Evolutionary conservation across 2,329 filamentous ascomycete genomes (phyloP).

Genomic region (Hyphodiscus sp.): DNA sequence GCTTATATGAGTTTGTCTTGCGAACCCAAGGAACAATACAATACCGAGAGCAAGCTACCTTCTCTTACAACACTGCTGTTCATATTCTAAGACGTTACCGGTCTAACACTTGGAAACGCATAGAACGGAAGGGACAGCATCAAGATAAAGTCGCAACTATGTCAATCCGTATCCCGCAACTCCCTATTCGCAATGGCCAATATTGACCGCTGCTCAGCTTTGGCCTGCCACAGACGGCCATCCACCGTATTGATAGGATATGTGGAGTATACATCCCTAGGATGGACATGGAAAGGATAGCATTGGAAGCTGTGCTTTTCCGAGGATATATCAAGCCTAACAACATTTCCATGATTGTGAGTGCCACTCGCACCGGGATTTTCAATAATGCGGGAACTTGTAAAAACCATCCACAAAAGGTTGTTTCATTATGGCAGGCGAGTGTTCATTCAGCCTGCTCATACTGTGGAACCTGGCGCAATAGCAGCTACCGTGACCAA

Average conservation of each 20-base stretch:
- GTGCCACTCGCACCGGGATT: conserved; percentile 32
- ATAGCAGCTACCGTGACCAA: conserved; percentile 42
- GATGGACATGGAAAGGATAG: conserved; percentile 39
- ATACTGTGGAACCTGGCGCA: conserved; percentile 39
- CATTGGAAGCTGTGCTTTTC: conserved; percentile 40
- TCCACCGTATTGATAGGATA: conserved; percentile 33
- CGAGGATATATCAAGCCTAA: conserved; percentile 42
- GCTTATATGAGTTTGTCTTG: conserved; percentile 24
- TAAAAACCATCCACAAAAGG: conserved; percentile 32
- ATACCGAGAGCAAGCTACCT: conserved; percentile 34
- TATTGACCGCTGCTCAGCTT: conserved; percentile 17
- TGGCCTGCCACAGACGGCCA: conserved; percentile 34
- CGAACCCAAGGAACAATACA: conserved; percentile 30
- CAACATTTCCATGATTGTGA: conserved; percentile 37
- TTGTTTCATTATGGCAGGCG: conserved; percentile 37
- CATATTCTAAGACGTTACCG: conserved; percentile 38
- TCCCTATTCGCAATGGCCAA: conserved; percentile 29
- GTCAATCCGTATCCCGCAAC: conserved; percentile 34
- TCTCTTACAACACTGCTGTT: conserved; percentile 39
- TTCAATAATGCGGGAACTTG: conserved; percentile 28
- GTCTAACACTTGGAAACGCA: conserved; percentile 37
- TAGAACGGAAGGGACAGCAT: conserved; percentile 39
- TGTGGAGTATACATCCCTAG: conserved; percentile 40
- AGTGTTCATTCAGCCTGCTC: too few species aligned
- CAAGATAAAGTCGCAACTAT: conserved; percentile 37